Conservation (phyloP, 345 rosid species). For the Hibiscus trionum region DNA sequence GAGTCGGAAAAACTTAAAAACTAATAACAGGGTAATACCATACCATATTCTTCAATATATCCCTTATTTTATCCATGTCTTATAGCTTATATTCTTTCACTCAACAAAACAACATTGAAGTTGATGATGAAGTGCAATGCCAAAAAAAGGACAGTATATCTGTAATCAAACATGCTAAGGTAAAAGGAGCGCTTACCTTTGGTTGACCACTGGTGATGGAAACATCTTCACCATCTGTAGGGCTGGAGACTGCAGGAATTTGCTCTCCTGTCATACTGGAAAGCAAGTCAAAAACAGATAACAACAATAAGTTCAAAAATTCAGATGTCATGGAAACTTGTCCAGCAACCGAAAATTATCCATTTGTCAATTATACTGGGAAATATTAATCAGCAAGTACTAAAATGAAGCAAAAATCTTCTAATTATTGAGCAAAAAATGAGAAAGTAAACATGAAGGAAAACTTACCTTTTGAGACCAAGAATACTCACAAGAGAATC, state of each 20-base stretch:
- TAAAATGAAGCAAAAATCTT: neutral
- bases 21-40: neutral
- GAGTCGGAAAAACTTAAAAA: neutral
- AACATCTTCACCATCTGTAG: conserved; percentile 78
- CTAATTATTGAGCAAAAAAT: neutral
- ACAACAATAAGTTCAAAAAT: conserved; percentile 8
- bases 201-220: conserved; percentile 49
- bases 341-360: neutral
- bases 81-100: neutral
- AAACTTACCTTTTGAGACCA: conserved; percentile 80
- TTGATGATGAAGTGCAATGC: neutral
- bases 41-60: neutral
- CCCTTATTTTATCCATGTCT: neutral
- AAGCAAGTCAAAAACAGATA: conserved; percentile 22
- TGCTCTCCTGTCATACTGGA: conserved; percentile 96
- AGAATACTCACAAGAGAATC: conserved; percentile 98
- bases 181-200: conserved; percentile 35
- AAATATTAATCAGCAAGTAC: neutral
- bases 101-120: conserved; percentile 2
- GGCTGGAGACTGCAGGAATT: conserved; percentile 76
- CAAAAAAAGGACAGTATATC: conserved; percentile 2
- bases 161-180: conserved; percentile 8
- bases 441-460: neutral
- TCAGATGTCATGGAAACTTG: neutral
- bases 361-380: neutral